Base-by-base conservation (phyloP, 176 grass and related monocot genomes). In the Hsuehochloa calcarea region DNA sequence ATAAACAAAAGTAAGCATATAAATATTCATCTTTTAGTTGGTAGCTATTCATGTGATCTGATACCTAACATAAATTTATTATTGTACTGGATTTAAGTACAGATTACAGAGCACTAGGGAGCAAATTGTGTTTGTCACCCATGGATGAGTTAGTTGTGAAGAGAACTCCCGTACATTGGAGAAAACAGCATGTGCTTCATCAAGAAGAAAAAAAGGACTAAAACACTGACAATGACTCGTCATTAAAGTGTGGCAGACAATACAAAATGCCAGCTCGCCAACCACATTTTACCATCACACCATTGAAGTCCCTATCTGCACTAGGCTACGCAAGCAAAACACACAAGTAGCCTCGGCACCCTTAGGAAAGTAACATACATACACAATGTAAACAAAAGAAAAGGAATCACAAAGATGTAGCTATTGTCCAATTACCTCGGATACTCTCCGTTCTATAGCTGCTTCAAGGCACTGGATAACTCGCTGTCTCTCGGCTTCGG, bases 371-470 rank as follows among this genome's bases (percentile, higher is more conserved):
- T 73, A 55, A 80, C 61, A 74, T 35, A 77, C 12, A 49, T 35
- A 77, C 12, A 49, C 23, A 77, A 71, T 0, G 4, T 39, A 75
- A 73, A 25, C 10, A 78, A 82, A 79, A 52, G 47, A 29, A 85
- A 88, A 54, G 31, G 40, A 65, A 60, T 44, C 50, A 68, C 65
- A 80, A 54, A 37, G 64, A 50, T 51, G 68, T 38, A 41, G 40
- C 37, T 11, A 12, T 65, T 19, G 44, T 45, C 41, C 72, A 79
- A 58, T 89, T 88, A 97, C 95, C 92, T 97, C 92, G 27, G 85
- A 97, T 70, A 97, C 89, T 81, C 95, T 92, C 38, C 95, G 84
- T 85, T 97, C 91, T 52, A 97, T 97, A 27, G 95, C 95, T 66
- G 95, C 95, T 87, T 95, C 92, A 84, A 95, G 89, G 65, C 91